phyloP scores from a whole-genome alignment of 1,284 basidiomycete genomes.

The Papiliotrema terrestris region DNA sequence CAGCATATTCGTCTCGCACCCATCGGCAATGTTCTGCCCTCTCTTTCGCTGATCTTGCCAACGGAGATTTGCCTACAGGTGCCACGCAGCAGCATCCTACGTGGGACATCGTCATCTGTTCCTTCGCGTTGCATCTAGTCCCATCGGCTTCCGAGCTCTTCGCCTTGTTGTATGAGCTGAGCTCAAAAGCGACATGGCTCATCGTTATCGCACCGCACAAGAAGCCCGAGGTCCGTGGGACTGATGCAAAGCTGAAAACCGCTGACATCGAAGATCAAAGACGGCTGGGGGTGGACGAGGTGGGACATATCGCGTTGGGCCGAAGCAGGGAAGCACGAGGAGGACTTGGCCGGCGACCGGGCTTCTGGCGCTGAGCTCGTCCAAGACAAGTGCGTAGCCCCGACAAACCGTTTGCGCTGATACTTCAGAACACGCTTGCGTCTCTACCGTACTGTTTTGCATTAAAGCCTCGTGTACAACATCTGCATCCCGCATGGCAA shows the following conservation, averaged over 20 bases:
- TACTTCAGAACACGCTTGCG: neutral
- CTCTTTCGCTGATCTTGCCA: constrained; percentile 57
- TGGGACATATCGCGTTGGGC: constrained; percentile 63
- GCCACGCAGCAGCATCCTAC: constrained; percentile 1
- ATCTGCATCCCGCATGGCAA: no score
- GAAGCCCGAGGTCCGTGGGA: constrained; percentile 61
- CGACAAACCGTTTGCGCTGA: neutral
- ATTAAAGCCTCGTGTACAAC: no score
- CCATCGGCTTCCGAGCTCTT: constrained; percentile 62
- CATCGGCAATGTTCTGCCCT: constrained; percentile 53
- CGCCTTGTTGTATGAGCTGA: constrained; percentile 61
- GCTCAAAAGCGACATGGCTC: constrained; percentile 61
- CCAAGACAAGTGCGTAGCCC: constrained; percentile 55
- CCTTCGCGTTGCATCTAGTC: constrained; percentile 68
- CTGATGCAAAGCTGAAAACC: neutral
- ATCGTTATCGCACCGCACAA: constrained; percentile 69
- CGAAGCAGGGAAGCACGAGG: constrained; percentile 6
- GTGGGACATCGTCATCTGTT: constrained; percentile 65
- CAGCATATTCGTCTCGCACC: constrained; percentile 56
- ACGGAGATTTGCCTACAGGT: constrained; percentile 51
- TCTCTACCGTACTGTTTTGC: neutral
- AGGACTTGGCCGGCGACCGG: constrained; percentile 24
- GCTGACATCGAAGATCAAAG: constrained; percentile 58
- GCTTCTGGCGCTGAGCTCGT: constrained; percentile 53
- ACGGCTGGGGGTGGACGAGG: constrained; percentile 67